These are phyloP conservation scores for Backusella circina DNA, from an alignment of 192 early-diverging fungal genomes.

Conservation along the genomic window DNA sequence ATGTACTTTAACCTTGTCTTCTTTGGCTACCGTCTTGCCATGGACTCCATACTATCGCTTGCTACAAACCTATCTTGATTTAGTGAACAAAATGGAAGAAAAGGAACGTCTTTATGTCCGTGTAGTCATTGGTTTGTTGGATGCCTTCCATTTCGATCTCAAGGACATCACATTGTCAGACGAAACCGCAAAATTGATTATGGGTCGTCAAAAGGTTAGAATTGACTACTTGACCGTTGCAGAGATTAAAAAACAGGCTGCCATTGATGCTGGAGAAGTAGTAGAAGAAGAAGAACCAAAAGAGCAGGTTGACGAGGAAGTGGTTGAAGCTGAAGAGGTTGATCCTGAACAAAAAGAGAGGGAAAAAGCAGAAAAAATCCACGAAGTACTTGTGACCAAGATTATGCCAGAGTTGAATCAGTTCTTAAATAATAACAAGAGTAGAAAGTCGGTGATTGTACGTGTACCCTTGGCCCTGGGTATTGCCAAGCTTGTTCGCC, in stretches of 20 bases:
- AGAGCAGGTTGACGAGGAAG: constrained; percentile 26
- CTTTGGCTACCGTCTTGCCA: constrained; percentile 61
- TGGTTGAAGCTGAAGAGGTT: constrained; percentile 35
- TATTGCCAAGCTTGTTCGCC: constrained; percentile 77
- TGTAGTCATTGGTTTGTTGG: constrained; percentile 77
- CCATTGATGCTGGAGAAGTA: constrained; percentile 27
- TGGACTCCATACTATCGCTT: constrained; percentile 85
- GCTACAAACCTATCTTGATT: constrained; percentile 67
- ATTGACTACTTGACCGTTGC: constrained; percentile 40
- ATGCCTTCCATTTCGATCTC: constrained; percentile 91
- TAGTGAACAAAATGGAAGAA: constrained; percentile 58
- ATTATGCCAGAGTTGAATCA: constrained; percentile 83
- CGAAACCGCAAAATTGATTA: constrained; percentile 38
- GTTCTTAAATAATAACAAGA: constrained; percentile 61
- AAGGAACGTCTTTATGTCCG: constrained; percentile 83
- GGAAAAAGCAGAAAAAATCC: constrained; percentile 53
- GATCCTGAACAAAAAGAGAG: constrained; percentile 33
- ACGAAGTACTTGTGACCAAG: constrained; percentile 67
- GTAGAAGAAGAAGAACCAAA: constrained; percentile 25
- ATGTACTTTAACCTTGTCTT: constrained; percentile 70
- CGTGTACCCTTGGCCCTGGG: constrained; percentile 88
- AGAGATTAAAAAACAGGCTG: constrained; percentile 33
- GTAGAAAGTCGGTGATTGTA: constrained; percentile 70
- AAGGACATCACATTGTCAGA: constrained; percentile 50
- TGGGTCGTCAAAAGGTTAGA: constrained; percentile 36